Conservation (phyloP, 176 grass and related monocot species). For the Ensete glaucum region DNA sequence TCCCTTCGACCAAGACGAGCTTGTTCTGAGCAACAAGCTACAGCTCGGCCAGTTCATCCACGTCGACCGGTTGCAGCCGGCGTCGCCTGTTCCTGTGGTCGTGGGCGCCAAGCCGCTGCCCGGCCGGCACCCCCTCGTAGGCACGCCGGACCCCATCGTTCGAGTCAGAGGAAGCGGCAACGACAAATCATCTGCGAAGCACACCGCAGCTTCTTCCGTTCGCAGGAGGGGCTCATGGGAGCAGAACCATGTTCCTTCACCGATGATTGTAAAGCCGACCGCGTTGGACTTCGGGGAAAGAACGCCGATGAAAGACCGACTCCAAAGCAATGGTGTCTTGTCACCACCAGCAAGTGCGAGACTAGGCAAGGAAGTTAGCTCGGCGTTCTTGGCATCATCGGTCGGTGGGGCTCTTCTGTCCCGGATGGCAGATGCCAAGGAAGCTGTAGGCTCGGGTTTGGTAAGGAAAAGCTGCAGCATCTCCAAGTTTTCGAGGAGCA, state of each 20-base stretch:
- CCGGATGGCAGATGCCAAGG: constrained; percentile 1
- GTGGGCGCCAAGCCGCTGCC: constrained; percentile 73
- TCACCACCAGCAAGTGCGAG: background rate
- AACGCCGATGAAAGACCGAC: constrained; percentile 54
- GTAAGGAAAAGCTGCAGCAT: constrained; percentile 54
- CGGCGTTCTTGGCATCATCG: background rate
- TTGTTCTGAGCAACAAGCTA: constrained; percentile 75
- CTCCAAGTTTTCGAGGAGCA: constrained; percentile 37
- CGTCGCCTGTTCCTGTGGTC: constrained; percentile 61
- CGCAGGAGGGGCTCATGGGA: constrained; percentile 57
- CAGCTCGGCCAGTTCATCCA: constrained; percentile 65
- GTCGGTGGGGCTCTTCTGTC: constrained; percentile 8
- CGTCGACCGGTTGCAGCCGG: constrained; percentile 57
- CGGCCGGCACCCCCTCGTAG: constrained; percentile 52
- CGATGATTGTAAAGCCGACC: constrained; percentile 33
- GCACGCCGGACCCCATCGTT: constrained; percentile 44
- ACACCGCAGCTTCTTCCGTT: background rate
- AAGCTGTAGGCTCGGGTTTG: constrained; percentile 17
- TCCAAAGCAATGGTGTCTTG: background rate
- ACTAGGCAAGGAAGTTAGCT: background rate
- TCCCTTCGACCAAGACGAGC: constrained; percentile 48
- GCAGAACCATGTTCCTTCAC: constrained; percentile 9
- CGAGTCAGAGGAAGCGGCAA: constrained; percentile 7
- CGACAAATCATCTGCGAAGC: too few species aligned
- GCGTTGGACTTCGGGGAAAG: constrained; percentile 55